These are phyloP conservation scores for Dipteronia sinensis DNA, from an alignment of 345 rosid genomes.

Conservation along the genomic window DNA sequence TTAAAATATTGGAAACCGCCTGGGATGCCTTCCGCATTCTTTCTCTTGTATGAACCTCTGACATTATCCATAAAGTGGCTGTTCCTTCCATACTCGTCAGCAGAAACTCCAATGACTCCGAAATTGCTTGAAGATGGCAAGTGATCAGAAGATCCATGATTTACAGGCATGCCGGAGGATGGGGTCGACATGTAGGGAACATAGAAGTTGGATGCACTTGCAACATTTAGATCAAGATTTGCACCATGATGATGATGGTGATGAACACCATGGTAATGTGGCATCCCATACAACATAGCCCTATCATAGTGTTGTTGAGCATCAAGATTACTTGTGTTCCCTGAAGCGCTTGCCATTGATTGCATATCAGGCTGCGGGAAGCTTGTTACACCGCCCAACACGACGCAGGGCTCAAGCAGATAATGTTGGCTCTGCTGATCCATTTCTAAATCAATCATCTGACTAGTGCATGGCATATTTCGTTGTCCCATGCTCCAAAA, in stretches of 20 bases:
- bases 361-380: constrained; percentile 55
- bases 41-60: constrained; percentile 67
- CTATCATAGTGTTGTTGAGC: constrained; percentile 48
- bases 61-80: constrained; percentile 50
- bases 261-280: constrained; percentile 53
- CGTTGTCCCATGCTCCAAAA: constrained; percentile 57
- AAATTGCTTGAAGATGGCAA: constrained; percentile 47
- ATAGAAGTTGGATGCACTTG: constrained; percentile 50
- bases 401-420: constrained; percentile 50
- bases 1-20: constrained; percentile 51
- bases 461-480: constrained; percentile 44
- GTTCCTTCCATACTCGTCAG: constrained; percentile 56
- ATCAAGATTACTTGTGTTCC: constrained; percentile 41
- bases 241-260: constrained; percentile 47
- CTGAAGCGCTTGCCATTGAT: constrained; percentile 37
- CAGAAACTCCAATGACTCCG: constrained; percentile 47
- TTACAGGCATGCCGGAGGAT: constrained; percentile 40
- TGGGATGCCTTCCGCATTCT: constrained; percentile 53
- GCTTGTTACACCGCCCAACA: constrained; percentile 48
- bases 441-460: constrained; percentile 52
- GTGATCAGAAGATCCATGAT: constrained; percentile 49
- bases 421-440: constrained; percentile 49
- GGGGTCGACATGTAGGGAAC: constrained; percentile 40
- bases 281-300: constrained; percentile 46
- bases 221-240: constrained; percentile 49